Percentiles rank a stretch among this genome's conserved stretches.
Evolutionary conservation across 1,284 basidiomycete species (phyloP).

Genomic region (Puccinia hordei): DNA sequence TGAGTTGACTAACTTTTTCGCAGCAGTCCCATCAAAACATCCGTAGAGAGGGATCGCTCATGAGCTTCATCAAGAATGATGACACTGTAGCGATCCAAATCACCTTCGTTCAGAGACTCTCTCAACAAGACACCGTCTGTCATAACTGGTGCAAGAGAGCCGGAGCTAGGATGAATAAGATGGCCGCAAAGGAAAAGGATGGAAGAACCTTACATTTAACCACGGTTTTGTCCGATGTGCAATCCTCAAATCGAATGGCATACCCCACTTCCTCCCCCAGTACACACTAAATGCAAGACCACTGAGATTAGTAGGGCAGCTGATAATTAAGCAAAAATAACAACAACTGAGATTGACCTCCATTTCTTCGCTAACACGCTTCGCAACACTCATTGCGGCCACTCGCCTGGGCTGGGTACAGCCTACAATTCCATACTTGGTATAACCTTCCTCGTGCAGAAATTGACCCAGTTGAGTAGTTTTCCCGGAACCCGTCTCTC

Average conservation of each 20-base stretch:
- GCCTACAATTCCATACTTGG: conserved; percentile 80
- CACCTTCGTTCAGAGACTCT: conserved; percentile 92
- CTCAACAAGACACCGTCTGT: conserved; percentile 94
- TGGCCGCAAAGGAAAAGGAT: not conserved
- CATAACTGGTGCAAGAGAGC: conserved; percentile 64
- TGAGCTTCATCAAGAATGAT: conserved; percentile 97
- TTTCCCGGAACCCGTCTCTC: conserved; percentile 93
- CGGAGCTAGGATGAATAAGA: not conserved
- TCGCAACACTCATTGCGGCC: conserved; percentile 97
- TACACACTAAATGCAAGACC: conserved; percentile 65
- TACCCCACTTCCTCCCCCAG: conserved; percentile 88
- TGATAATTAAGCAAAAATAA: not conserved
- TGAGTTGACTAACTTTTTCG: conserved; percentile 72
- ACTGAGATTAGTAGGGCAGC: not conserved
- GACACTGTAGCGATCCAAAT: conserved; percentile 89
- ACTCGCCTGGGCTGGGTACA: conserved; percentile 97
- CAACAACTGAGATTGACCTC: conserved; percentile 65
- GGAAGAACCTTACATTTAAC: conserved; percentile 75
- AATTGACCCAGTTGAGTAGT: conserved; percentile 91
- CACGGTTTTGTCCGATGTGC: conserved; percentile 84
- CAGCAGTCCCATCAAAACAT: conserved; percentile 93
- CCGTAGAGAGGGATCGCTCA: conserved; percentile 91
- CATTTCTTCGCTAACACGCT: conserved; percentile 94
- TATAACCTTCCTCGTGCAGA: conserved; percentile 93
- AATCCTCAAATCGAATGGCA: conserved; percentile 96